Evolutionary conservation across 108 stramenopile species (phyloP), one percentile per base, ranked within the genome.

Genomic region (Bacterosira constricta): DNA sequence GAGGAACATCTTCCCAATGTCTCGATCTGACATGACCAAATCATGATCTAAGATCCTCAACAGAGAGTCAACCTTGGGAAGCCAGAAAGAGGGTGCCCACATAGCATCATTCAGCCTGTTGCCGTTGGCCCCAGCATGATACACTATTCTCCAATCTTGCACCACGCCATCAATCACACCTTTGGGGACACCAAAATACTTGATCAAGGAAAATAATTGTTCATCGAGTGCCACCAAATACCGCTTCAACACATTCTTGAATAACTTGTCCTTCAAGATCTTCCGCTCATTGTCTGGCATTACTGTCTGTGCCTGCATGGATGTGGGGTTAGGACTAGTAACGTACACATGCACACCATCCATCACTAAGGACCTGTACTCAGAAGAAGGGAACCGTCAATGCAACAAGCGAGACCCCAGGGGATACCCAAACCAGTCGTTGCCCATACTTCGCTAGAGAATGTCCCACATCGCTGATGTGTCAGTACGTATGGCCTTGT

Each of bases 131-230:
- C 79, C 80, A 0, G 72, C 85, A 36, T 82, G 59, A 23, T 80
- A 86, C n/a, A 86, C 86, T 17, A 82, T 59, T 0, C 76, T 59
- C 51, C 51, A 52, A 30, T 52, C 51, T 30, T 52, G 51, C 7
- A 29, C 9, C 0, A 52, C 51, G 26, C 81, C 71, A 42, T 86
- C 80, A 30, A 58, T 20, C 0, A 42, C 68, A 6, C 82, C 85
- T 21, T 86, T 86, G 8, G 75, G 80, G 0, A 82, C 85, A 0
- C 56, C 62, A 56, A 85, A 85, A 41, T 47, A 85, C 30, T 65
- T 34, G 0, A 71, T 81, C 26, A 75, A 38, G 0, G 66, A 68
- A 3, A n/a, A 38, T 12, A 84, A 36, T 7, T 52, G 17, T 8
- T 26, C 34, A 0, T 6, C 12, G 0, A 45, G 20, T 1, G 29